Base-by-base conservation (phyloP, 2,329 filamentous ascomycete genomes). In the Akanthomyces uredinophilus region DNA sequence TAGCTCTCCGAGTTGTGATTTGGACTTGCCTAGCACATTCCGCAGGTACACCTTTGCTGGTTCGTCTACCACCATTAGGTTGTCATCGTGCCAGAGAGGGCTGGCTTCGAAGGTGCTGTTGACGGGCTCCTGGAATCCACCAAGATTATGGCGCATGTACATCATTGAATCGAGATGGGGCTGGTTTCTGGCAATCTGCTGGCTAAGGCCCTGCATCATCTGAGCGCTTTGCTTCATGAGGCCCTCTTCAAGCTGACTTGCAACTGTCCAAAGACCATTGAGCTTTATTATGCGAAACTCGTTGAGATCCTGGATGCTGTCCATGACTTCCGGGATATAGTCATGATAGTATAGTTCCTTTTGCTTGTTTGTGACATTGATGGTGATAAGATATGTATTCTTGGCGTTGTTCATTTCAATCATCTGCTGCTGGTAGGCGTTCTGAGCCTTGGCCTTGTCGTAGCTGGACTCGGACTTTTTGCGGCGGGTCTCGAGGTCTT, bases 341-440 rank as follows among this genome's bases (percentile, higher is more conserved):
- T 97, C 92, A 73, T 98, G 89, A 72, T 96, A 99, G 79, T 98
- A 98, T 72, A 89, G 91, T 73, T 97, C 92, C 79, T 98, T 99
- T 71, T 96, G 88, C 78, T 95, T 96, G 77, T 99, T 99, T 39
- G 93, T 96, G 63, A 98, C 91, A 72, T 96, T 96, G 78, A 99
- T 96, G 64, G 87, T 85, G 70, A 99, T 96, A 64, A 99, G 79
- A 72, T 99, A 99, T n/a, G 90, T 92, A 74, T 99, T 99, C 81
- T 99, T 99, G 74, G 89, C 84, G 73, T 99, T 99, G 77, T 95
- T 91, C 95, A 98, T 98, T 68, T 99, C 95, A 64, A 88, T 78
- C 64, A 96, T 82, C 75, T 98, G 94, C 72, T 96, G 92, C 70
- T 96, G 91, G 75, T 96, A 99, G 43, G 91, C 87, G 72, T 86